phyloP scores from a whole-genome alignment of 306 rosid genomes.

The Leucaena leucocephala region DNA sequence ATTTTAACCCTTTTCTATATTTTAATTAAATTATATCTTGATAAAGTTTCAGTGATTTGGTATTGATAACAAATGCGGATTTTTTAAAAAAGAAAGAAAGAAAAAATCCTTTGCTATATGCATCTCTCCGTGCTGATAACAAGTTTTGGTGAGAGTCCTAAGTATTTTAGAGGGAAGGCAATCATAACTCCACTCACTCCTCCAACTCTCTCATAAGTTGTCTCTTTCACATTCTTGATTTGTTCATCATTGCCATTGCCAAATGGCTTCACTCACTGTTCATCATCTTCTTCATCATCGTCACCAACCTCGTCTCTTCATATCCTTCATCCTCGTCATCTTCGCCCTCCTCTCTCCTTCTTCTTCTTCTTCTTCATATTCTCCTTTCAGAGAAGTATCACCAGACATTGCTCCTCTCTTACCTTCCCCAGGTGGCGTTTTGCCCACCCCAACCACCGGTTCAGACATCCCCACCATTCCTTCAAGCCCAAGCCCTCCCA shows the following conservation, averaged over 20 bases:
- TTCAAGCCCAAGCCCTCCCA: conserved; percentile 89
- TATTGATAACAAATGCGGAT: no score
- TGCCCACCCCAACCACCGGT: conserved; percentile 61
- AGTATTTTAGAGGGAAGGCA: conserved; percentile 26
- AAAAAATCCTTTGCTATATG: no score
- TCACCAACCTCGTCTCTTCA: conserved; percentile 37
- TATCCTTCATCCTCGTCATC: conserved; percentile 37
- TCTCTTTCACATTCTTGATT: conserved; percentile 8
- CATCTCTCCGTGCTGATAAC: no score
- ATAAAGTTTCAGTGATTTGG: no score
- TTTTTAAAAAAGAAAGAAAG: no score
- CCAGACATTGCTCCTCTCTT: conserved; percentile 90
- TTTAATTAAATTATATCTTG: no score
- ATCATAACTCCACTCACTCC: conserved; percentile 49
- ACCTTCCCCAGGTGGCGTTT: conserved; percentile 74
- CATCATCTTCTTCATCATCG: conserved; percentile 43
- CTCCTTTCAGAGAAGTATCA: conserved; percentile 61
- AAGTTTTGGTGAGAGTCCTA: no score
- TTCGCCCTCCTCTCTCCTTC: conserved; percentile 1
- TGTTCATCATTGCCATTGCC: conserved; percentile 20
- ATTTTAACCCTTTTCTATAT: no score
- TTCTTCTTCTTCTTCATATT: conserved; percentile 26
- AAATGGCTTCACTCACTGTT: conserved; percentile 57
- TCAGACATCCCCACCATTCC: conserved; percentile 80
- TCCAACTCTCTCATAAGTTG: conserved; percentile 27